These are phyloP conservation scores for Trametes pubescens DNA, from an alignment of 1,284 basidiomycete species.

Conservation along the genomic window DNA sequence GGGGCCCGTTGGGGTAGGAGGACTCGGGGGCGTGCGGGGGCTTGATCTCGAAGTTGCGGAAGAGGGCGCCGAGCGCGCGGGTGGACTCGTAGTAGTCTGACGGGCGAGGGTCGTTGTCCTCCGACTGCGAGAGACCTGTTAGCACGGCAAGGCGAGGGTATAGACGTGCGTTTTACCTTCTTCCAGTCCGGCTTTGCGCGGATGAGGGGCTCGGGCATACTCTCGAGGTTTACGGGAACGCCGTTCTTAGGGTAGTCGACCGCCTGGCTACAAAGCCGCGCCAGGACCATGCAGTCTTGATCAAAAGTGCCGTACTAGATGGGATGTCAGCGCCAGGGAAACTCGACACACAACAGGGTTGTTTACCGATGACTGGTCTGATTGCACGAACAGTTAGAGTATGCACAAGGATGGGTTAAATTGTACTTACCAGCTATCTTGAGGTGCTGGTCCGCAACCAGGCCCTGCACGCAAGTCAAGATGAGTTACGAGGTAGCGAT, in stretches of 20 bases:
- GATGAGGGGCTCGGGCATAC: conserved; percentile 58
- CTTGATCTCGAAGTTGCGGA: conserved; percentile 64
- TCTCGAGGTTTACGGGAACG: conserved; percentile 60
- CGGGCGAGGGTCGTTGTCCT: conserved; percentile 62
- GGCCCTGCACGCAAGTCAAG: conserved; percentile 52
- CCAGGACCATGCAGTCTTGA: conserved; percentile 65
- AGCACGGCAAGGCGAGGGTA: not conserved
- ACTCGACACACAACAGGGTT: too few relatives aligned
- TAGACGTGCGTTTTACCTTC: conserved; percentile 22
- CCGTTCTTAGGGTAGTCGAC: conserved; percentile 82
- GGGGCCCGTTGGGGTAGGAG: conserved; percentile 25
- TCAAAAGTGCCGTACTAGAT: conserved; percentile 70
- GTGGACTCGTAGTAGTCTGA: conserved; percentile 75
- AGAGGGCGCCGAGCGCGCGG: conserved; percentile 74
- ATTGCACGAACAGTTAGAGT: not conserved
- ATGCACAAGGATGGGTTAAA: conserved; percentile 4
- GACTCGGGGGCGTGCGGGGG: conserved; percentile 43
- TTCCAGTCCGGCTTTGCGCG: conserved; percentile 81
- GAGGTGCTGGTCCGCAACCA: conserved; percentile 71
- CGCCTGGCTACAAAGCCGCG: conserved; percentile 69
- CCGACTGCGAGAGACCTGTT: conserved; percentile 49
- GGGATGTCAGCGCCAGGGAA: not conserved
- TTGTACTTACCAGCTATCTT: conserved; percentile 66
- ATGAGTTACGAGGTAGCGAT: not conserved
- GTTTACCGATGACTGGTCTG: conserved; percentile 71